Conservation (phyloP, 495 filamentous ascomycete species). For the Neurospora sp. region DNA sequence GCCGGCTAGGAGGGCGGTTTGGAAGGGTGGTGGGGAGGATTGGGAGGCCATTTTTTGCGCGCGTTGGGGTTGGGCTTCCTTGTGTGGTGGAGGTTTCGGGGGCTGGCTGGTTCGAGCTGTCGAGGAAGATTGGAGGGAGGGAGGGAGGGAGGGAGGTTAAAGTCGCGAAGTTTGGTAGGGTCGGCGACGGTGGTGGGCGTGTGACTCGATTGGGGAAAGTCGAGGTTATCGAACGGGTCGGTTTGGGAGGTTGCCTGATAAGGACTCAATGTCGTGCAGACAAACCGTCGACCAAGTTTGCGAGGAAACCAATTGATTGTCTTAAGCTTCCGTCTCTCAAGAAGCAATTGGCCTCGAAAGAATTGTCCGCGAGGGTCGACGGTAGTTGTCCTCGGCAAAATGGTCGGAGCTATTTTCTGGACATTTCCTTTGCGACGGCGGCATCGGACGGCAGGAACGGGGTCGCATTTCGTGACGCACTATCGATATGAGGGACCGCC, state of each 20-base stretch:
- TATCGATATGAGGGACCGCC: not conserved
- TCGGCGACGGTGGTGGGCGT: not conserved
- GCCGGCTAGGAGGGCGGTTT: slow-evolving; percentile 54
- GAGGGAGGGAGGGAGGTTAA: not conserved
- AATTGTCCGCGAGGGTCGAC: not conserved
- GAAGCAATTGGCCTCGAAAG: not conserved
- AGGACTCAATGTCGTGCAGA: not conserved
- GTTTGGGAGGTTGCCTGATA: not conserved
- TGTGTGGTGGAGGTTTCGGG: not conserved
- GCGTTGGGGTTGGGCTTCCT: no score
- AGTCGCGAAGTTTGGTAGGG: not conserved
- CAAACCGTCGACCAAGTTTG: not conserved
- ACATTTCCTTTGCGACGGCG: not conserved
- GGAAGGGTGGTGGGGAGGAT: slow-evolving; percentile 34
- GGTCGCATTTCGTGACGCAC: not conserved
- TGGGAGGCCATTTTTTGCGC: not conserved
- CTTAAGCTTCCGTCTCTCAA: not conserved
- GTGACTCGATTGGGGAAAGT: not conserved
- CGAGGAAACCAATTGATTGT: not conserved
- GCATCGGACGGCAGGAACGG: not conserved
- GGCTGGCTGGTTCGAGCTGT: not conserved
- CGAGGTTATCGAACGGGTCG: not conserved
- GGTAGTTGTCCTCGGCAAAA: not conserved
- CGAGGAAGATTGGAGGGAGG: not conserved
- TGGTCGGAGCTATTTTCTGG: not conserved